Evolutionary conservation across 352 stramenopile species (phyloP).

Genomic region (Hyaloperonospora brassicae): DNA sequence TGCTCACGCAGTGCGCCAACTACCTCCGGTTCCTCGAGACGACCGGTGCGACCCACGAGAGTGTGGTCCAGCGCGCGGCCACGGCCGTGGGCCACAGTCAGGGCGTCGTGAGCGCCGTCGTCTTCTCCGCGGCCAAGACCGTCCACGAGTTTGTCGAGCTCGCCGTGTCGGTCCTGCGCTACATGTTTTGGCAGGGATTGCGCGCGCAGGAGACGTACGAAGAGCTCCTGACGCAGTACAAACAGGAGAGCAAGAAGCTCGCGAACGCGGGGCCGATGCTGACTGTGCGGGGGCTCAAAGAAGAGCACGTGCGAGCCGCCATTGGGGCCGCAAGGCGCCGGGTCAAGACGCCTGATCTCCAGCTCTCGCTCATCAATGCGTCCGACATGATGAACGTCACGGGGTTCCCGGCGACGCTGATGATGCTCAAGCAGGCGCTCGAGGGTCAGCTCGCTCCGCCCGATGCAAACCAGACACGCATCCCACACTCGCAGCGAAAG

Average conservation of each 20-base stretch:
- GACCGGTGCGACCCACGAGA: conserved; percentile 45
- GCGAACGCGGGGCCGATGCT: conserved; percentile 63
- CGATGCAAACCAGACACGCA: conserved; percentile 59
- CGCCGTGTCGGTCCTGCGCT: conserved; percentile 44
- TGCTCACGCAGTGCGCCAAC: conserved; percentile 67
- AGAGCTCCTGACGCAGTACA: conserved; percentile 24
- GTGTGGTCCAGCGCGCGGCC: conserved; percentile 35
- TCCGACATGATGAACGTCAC: conserved; percentile 55
- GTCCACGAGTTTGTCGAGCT: conserved; percentile 41
- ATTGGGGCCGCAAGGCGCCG: conserved; percentile 43
- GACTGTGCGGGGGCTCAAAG: conserved; percentile 44
- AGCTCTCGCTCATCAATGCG: conserved; percentile 72
- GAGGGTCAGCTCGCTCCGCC: conserved; percentile 38
- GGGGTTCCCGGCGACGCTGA: conserved; percentile 49
- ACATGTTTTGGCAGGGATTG: conserved; percentile 81
- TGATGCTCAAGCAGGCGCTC: conserved; percentile 44
- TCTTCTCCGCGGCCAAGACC: conserved; percentile 55
- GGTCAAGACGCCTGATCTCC: conserved; percentile 41
- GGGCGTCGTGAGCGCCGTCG: conserved; percentile 58
- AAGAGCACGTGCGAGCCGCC: conserved; percentile 42
- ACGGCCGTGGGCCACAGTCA: conserved; percentile 69
- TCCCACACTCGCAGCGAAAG: conserved; percentile 78
- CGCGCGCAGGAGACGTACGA: conserved; percentile 51
- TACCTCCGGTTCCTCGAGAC: conserved; percentile 64
- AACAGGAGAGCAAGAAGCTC: conserved; percentile 24